Percentiles rank a stretch among this genome's conserved stretches.
Conservation (phyloP, 2,329 filamentous ascomycete genomes). For the Fusarium nurragi region DNA sequence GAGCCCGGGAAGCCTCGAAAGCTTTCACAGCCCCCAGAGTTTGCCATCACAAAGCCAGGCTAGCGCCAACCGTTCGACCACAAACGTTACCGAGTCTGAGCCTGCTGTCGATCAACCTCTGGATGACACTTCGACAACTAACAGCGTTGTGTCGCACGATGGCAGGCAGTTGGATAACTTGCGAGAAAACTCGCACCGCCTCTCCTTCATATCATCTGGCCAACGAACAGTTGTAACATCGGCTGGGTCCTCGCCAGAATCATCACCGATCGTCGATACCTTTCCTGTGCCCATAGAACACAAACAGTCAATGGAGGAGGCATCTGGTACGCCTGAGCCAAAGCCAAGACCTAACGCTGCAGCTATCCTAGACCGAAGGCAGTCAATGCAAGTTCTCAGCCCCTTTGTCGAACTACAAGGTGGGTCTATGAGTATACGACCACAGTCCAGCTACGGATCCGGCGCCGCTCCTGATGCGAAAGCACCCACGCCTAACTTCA, state of each 20-base stretch:
- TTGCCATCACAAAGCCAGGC: conserved; percentile 19
- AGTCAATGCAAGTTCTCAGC: conserved; percentile 60
- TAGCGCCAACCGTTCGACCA: conserved; percentile 20
- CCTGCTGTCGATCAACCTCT: conserved; percentile 53
- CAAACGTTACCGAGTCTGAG: conserved; percentile 37
- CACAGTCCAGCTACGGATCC: conserved; percentile 36
- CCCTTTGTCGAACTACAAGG: conserved; percentile 54
- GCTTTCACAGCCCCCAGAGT: conserved; percentile 29
- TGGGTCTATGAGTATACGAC: conserved; percentile 40
- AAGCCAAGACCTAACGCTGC: conserved; percentile 62
- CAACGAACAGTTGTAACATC: conserved; percentile 70
- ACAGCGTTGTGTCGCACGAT: conserved; percentile 67
- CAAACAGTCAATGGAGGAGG: conserved; percentile 34
- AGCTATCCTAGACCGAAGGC: conserved; percentile 60
- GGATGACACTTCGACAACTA: conserved; percentile 66
- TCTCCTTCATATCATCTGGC: conserved; percentile 69
- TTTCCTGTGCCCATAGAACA: conserved; percentile 50
- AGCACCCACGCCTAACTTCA: conserved; percentile 60
- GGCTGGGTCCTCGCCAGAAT: conserved; percentile 61
- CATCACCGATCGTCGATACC: conserved; percentile 64
- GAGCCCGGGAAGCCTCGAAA: conserved; percentile 18
- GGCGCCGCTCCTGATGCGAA: conserved; percentile 20
- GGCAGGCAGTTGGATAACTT: conserved; percentile 67
- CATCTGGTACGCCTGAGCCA: conserved; percentile 46
- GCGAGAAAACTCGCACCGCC: conserved; percentile 64